Evolutionary conservation across 78 protist species (phyloP).

Genomic region (Dictyostelium intermedium): DNA sequence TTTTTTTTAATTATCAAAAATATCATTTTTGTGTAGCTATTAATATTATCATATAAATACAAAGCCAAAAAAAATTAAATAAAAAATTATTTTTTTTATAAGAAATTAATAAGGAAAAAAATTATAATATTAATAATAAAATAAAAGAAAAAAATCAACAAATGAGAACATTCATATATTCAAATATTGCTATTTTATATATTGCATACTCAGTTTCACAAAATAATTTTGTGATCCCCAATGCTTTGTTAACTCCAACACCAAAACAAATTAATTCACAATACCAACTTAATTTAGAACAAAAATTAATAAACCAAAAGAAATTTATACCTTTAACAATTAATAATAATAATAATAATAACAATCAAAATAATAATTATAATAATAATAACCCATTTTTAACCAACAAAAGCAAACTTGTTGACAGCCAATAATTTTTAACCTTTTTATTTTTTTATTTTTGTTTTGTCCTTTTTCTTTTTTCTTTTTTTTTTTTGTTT

Average conservation of each 20-base stretch:
- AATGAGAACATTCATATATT: constrained; percentile 10
- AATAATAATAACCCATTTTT: background rate
- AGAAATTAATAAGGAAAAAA: too few relatives aligned
- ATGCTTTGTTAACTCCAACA: background rate
- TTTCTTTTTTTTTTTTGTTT: too few relatives aligned
- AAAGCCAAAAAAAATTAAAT: too few relatives aligned
- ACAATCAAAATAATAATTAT: background rate
- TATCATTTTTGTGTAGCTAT: background rate
- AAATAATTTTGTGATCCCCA: background rate
- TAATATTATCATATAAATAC: too few relatives aligned
- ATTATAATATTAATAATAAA: background rate
- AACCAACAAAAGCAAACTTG: background rate
- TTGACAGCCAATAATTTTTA: background rate
- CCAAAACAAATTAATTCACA: background rate
- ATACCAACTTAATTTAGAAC: background rate
- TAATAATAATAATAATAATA: background rate
- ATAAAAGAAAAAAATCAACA: background rate
- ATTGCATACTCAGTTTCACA: constrained; percentile 8
- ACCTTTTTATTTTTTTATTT: too few relatives aligned
- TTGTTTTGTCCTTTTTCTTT: background rate
- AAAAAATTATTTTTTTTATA: too few relatives aligned
- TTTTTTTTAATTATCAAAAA: background rate
- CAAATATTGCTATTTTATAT: background rate
- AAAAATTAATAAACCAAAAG: background rate
- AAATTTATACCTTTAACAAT: background rate